phyloP scores from a whole-genome alignment of 805 yeast species.

The Ogataea populi-albae region DNA sequence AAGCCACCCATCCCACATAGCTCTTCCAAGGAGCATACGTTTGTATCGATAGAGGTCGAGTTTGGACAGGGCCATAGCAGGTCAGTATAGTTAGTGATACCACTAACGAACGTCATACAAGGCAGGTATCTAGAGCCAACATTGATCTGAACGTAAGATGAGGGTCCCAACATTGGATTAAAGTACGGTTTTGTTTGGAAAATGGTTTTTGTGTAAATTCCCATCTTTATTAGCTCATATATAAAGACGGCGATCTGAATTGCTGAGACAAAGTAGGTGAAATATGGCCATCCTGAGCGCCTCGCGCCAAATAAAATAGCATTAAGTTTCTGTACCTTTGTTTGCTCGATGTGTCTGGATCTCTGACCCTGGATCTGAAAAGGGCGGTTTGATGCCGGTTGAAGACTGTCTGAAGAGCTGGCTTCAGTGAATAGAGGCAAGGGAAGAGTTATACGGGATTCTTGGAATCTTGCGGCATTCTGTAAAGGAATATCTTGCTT shows the following conservation, averaged over 20 bases:
- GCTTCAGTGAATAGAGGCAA: conserved; percentile 1
- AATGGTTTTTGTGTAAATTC: conserved; percentile 56
- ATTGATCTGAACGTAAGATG: conserved; percentile 59
- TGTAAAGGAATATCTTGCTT: neutral
- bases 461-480: neutral
- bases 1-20: conserved; percentile 61
- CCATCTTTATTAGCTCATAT: conserved; percentile 58
- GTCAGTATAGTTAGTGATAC: conserved; percentile 46
- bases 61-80: conserved; percentile 65
- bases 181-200: conserved; percentile 68
- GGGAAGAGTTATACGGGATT: conserved; percentile 1
- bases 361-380: neutral
- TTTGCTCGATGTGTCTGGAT: too few relatives aligned
- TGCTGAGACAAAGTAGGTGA: conserved; percentile 36
- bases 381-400: neutral
- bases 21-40: conserved; percentile 55
- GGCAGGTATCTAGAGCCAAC: conserved; percentile 73
- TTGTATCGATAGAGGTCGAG: conserved; percentile 51
- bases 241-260: conserved; percentile 57
- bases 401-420: neutral
- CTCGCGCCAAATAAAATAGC: conserved; percentile 17
- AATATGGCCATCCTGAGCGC: conserved; percentile 24
- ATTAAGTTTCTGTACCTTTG: neutral
- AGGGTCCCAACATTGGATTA: conserved; percentile 80
- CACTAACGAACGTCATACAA: conserved; percentile 56